phyloP scores from a whole-genome alignment of 108 stramenopile genomes.

The Schizochytrium sp. region DNA sequence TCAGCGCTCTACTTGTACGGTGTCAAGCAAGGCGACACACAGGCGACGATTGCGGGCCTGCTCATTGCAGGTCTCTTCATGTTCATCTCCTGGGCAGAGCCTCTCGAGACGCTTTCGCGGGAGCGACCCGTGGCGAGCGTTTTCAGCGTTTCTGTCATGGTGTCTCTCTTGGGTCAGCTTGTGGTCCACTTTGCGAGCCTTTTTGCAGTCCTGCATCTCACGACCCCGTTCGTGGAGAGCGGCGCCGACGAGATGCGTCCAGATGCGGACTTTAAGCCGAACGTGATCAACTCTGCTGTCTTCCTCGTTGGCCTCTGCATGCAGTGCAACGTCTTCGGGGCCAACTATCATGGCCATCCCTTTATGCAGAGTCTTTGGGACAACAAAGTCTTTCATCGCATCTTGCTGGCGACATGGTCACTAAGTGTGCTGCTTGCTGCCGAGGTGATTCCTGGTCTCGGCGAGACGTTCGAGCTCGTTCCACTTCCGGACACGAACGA shows the following conservation, averaged over 20 bases:
- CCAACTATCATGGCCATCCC: constrained; percentile 87
- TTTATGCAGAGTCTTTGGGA: constrained; percentile 74
- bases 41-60: constrained; percentile 75
- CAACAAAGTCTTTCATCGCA: constrained; percentile 63
- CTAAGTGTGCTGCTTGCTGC: not conserved
- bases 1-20: constrained; percentile 79
- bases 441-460: not conserved
- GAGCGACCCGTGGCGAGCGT: constrained; percentile 72
- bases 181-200: constrained; percentile 63
- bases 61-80: constrained; percentile 80
- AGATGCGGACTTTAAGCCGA: constrained; percentile 89
- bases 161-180: constrained; percentile 76
- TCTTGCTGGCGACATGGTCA: constrained; percentile 39
- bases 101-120: constrained; percentile 63
- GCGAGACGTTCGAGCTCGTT: not conserved
- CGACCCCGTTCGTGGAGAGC: constrained; percentile 54
- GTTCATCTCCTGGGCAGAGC: constrained; percentile 78
- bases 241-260: constrained; percentile 47
- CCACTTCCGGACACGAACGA: not conserved
- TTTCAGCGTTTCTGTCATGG: constrained; percentile 58
- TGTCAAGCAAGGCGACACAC: constrained; percentile 90
- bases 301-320: constrained; percentile 72
- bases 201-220: constrained; percentile 48
- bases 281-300: constrained; percentile 77
- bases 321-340: constrained; percentile 84